Conservation (phyloP, 1,284 basidiomycete genomes). For the Hemileia vastatrix region DNA sequence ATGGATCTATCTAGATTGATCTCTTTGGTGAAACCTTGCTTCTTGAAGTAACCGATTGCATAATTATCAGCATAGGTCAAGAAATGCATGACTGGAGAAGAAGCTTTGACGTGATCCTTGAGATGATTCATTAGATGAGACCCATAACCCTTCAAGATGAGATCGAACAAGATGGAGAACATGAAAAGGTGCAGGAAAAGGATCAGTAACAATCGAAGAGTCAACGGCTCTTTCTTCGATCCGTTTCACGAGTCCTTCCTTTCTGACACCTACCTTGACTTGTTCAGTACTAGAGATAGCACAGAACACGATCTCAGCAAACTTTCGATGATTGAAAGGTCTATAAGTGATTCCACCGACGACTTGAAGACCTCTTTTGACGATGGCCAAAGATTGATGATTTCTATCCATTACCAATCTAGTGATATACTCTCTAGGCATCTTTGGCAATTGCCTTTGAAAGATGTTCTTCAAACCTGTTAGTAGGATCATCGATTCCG, state of each 20-base stretch:
- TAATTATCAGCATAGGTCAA: constrained; percentile 44
- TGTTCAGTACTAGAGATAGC: constrained; percentile 44
- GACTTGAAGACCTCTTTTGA: constrained; percentile 42
- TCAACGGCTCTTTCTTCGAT: background rate
- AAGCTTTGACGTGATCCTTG: constrained; percentile 41
- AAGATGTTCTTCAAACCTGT: constrained; percentile 45
- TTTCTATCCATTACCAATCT: constrained; percentile 42
- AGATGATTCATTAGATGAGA: constrained; percentile 44
- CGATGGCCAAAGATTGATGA: constrained; percentile 41
- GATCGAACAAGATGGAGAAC: background rate
- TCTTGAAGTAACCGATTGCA: constrained; percentile 45
- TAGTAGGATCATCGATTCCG: constrained; percentile 39
- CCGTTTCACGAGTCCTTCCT: background rate
- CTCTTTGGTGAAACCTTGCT: constrained; percentile 43
- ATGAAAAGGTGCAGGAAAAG: background rate
- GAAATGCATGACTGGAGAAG: constrained; percentile 41
- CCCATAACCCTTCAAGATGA: constrained; percentile 33
- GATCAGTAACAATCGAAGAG: background rate
- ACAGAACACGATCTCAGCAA: constrained; percentile 44
- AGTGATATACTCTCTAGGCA: constrained; percentile 44
- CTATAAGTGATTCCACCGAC: constrained; percentile 43
- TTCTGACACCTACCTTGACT: constrained; percentile 30
- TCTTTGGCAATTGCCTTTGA: constrained; percentile 43
- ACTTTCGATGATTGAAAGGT: constrained; percentile 40
- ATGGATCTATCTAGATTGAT: constrained; percentile 38